Evolutionary conservation across 768 basidiomycete species (phyloP).

Genomic region (Amanita rimosa): DNA sequence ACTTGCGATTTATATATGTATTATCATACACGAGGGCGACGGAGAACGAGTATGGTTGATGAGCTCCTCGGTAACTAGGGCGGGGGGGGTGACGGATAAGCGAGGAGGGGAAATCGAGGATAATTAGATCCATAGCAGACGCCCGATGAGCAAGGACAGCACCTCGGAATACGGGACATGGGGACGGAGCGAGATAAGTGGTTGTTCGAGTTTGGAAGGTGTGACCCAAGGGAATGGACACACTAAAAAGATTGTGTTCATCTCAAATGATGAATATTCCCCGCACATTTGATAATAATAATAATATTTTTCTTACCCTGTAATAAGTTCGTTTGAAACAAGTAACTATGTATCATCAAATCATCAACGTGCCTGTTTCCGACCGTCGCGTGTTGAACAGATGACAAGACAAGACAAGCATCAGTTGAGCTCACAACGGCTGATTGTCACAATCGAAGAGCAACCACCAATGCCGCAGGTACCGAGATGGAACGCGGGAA

Average conservation of each 20-base stretch:
- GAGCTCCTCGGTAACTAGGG: background rate
- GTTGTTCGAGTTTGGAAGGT: background rate
- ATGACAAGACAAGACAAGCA: background rate
- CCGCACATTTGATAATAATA: too few species aligned
- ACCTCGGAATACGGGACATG: background rate
- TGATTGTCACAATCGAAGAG: background rate
- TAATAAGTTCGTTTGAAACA: background rate
- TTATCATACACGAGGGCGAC: too few species aligned
- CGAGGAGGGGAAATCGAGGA: too few species aligned
- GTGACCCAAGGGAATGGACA: background rate
- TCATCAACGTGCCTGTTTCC: background rate
- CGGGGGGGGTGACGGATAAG: background rate
- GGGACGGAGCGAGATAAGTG: background rate
- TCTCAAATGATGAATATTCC: background rate
- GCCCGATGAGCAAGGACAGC: background rate
- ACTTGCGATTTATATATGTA: too few species aligned
- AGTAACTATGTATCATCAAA: background rate
- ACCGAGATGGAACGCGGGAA: background rate
- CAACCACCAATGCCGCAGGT: background rate
- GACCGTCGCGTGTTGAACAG: background rate
- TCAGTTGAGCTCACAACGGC: background rate
- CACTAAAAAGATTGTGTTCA: background rate
- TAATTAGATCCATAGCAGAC: background rate
- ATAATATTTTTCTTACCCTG: background rate
- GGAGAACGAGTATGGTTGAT: too few species aligned